Percentiles rank a stretch among this genome's conserved stretches.
Evolutionary conservation across 352 stramenopile genomes (phyloP).

Genomic region (Globisporangium viniferum): DNA sequence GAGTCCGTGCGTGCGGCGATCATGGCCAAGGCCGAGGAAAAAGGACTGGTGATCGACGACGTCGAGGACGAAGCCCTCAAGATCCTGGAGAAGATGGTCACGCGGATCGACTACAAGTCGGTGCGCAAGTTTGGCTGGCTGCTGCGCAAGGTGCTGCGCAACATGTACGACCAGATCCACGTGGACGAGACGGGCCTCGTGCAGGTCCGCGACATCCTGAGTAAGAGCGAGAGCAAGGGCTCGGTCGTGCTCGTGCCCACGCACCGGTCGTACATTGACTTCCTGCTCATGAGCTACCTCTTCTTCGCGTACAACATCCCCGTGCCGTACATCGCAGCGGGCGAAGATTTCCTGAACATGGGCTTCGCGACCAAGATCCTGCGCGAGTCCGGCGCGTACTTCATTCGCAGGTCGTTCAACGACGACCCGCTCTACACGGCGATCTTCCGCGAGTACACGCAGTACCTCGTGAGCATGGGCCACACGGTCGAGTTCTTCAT

Average conservation of each 20-base stretch:
- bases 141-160: conserved; percentile 76
- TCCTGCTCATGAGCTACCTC: conserved; percentile 83
- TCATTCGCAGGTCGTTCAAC: conserved; percentile 76
- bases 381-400: conserved; percentile 72
- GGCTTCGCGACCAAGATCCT: conserved; percentile 59
- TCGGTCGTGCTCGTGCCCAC: conserved; percentile 84
- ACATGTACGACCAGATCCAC: conserved; percentile 87
- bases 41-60: conserved; percentile 36
- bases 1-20: conserved; percentile 57
- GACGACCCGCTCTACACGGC: conserved; percentile 70
- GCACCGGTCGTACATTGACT: conserved; percentile 84
- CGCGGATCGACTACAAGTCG: conserved; percentile 70
- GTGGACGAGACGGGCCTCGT: conserved; percentile 79
- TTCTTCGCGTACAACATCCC: conserved; percentile 89
- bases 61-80: conserved; percentile 50
- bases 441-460: conserved; percentile 80
- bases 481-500: conserved; percentile 88
- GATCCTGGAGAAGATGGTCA: conserved; percentile 77
- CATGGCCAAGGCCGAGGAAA: conserved; percentile 25
- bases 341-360: conserved; percentile 81
- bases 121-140: conserved; percentile 79
- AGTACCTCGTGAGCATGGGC: conserved; percentile 69
- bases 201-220: conserved; percentile 59
- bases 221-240: conserved; percentile 28
- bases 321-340: conserved; percentile 76